phyloP scores from a whole-genome alignment of 371 early-diverging fungal genomes.

The Haplosporangium sp. region DNA sequence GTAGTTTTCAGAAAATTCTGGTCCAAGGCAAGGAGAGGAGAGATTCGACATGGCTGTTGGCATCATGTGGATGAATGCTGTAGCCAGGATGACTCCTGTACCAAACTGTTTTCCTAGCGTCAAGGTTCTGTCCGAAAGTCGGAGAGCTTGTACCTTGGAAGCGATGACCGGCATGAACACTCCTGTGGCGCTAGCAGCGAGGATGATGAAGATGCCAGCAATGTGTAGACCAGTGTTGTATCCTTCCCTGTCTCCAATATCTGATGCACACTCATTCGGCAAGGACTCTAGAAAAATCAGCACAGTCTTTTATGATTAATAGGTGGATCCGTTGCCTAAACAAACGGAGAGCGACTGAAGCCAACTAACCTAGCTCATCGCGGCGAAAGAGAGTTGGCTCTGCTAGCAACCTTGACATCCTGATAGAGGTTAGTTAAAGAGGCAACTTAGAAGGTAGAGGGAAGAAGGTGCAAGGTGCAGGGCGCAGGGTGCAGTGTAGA shows the following conservation, averaged over 20 bases:
- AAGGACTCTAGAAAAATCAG: neutral
- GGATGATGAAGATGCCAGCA: constrained; percentile 67
- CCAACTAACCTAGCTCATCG: no score
- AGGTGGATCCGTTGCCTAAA: no score
- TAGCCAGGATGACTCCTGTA: constrained; percentile 83
- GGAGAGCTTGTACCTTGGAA: constrained; percentile 38
- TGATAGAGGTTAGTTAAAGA: no score
- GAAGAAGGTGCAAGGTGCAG: no score
- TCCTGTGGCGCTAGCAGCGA: constrained; percentile 54
- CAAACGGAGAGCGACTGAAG: no score
- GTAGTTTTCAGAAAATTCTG: constrained; percentile 53
- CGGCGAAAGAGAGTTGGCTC: no score
- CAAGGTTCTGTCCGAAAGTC: constrained; percentile 13
- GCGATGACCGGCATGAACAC: constrained; percentile 43
- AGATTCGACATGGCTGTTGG: constrained; percentile 58
- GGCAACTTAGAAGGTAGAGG: no score
- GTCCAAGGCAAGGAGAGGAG: constrained; percentile 56
- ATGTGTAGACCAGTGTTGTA: constrained; percentile 65
- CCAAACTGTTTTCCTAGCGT: constrained; percentile 69
- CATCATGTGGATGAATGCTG: constrained; percentile 73
- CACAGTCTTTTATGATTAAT: no score
- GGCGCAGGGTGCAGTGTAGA: no score
- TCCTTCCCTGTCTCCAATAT: constrained; percentile 18
- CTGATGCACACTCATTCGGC: constrained; percentile 18
- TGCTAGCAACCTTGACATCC: no score